A percentile compares a stretch with the other conserved stretches of the same genome.
Conservation (phyloP, 1,139 yeast species). For the Zhuliangozyma blackwelliae region DNA sequence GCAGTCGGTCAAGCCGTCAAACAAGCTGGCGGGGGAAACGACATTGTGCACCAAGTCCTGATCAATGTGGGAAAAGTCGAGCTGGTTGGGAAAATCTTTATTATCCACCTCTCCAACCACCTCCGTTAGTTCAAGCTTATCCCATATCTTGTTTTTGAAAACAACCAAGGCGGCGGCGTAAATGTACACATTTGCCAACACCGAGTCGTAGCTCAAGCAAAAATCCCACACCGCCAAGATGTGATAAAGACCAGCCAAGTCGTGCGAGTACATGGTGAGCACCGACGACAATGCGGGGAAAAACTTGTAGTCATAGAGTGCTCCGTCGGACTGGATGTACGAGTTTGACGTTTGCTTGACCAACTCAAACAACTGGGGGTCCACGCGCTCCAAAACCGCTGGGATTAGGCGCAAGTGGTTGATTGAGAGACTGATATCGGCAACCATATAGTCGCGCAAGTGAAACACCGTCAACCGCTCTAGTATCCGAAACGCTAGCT, state of each 20-base stretch:
- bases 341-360: constrained; percentile 37
- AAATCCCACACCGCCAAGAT: constrained; percentile 61
- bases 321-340: constrained; percentile 23
- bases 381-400: constrained; percentile 48
- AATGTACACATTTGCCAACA: constrained; percentile 45
- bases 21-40: constrained; percentile 31
- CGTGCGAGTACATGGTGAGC: constrained; percentile 78
- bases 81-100: background rate
- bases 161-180: constrained; percentile 50
- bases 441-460: constrained; percentile 82
- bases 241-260: constrained; percentile 47
- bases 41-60: constrained; percentile 43
- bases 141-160: constrained; percentile 38
- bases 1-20: constrained; percentile 25
- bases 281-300: constrained; percentile 69
- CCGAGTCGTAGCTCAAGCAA: constrained; percentile 46
- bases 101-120: constrained; percentile 4
- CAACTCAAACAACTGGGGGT: constrained; percentile 46
- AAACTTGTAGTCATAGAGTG: constrained; percentile 40
- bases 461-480: constrained; percentile 58
- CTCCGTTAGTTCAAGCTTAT: constrained; percentile 15
- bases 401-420: constrained; percentile 67
- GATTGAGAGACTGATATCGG: constrained; percentile 60
- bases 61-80: constrained; percentile 23
- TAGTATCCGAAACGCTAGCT: constrained; percentile 43